Percentiles rank a stretch among this genome's conserved stretches.
phyloP scores from a whole-genome alignment of 345 rosid species.

The Acer yangbiense region DNA sequence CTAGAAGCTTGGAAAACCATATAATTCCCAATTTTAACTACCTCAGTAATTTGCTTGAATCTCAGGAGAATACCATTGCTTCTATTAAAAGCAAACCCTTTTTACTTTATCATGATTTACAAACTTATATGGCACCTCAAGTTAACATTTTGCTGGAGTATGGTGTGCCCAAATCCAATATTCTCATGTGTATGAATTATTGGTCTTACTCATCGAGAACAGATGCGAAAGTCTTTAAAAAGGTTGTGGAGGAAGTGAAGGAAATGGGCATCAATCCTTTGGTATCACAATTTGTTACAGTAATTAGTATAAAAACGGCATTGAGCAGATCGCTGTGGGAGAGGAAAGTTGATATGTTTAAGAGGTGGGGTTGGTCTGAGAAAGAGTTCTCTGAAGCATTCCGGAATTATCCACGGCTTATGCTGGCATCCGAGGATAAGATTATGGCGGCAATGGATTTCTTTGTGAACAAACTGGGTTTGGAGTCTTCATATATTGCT shows the following conservation, averaged over 20 bases:
- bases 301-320: not conserved
- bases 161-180: constrained; percentile 25
- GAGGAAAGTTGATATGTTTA: constrained; percentile 20
- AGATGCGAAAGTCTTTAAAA: not conserved
- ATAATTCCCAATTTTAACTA: too few species aligned
- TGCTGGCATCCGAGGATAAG: constrained; percentile 5
- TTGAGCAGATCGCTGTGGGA: constrained; percentile 26
- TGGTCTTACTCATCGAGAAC: not conserved
- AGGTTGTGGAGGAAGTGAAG: constrained; percentile 25
- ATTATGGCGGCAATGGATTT: constrained; percentile 15
- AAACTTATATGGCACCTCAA: too few species aligned
- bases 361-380: constrained; percentile 36
- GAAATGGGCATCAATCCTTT: constrained; percentile 31
- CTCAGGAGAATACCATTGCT: too few species aligned
- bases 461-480: constrained; percentile 26
- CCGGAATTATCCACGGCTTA: not conserved
- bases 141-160: constrained; percentile 2
- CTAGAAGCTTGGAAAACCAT: too few species aligned
- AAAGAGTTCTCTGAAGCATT: constrained; percentile 27
- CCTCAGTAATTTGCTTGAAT: too few species aligned
- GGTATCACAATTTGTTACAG: constrained; percentile 16
- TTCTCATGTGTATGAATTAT: not conserved
- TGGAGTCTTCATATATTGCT: not conserved
- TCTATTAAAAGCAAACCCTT: too few species aligned
- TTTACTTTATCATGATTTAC: too few species aligned